These are phyloP conservation scores for Coprinopsis strossmayeri DNA, from an alignment of 768 basidiomycete genomes.

Conservation along the genomic window DNA sequence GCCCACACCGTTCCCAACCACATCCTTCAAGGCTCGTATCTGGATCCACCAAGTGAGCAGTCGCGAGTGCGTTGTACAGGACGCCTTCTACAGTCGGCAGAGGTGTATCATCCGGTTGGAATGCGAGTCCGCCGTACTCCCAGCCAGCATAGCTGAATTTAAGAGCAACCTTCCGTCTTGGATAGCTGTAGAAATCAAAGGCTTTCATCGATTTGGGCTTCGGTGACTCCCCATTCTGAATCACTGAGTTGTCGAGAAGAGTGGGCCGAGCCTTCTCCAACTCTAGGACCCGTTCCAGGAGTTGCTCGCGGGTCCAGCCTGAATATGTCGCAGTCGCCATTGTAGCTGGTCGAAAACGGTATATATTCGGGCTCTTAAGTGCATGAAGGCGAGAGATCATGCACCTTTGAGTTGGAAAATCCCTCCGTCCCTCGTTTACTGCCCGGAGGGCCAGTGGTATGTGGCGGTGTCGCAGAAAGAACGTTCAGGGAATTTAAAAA, in stretches of 20 bases:
- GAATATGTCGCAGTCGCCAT: constrained; percentile 22
- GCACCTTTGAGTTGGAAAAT: too few species aligned
- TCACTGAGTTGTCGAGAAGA: constrained; percentile 1
- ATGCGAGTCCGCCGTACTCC: constrained; percentile 88
- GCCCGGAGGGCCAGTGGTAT: too few species aligned
- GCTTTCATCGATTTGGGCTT: constrained; percentile 13
- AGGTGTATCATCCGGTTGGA: constrained; percentile 63
- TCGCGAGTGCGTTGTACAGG: constrained; percentile 72
- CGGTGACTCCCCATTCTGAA: neutral
- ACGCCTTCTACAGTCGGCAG: constrained; percentile 90
- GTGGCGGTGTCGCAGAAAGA: too few species aligned
- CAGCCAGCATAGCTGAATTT: constrained; percentile 91
- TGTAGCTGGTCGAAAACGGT: constrained; percentile 4
- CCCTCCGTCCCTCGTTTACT: too few species aligned
- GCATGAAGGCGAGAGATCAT: constrained; percentile 6
- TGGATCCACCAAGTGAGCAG: constrained; percentile 70
- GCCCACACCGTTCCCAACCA: constrained; percentile 85
- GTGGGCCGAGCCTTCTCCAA: constrained; percentile 35
- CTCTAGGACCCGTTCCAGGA: constrained; percentile 56
- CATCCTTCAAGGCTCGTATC: constrained; percentile 76
- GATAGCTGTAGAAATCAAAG: constrained; percentile 64
- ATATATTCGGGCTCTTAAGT: neutral
- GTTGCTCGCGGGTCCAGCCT: constrained; percentile 48
- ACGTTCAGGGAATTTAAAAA: too few species aligned
- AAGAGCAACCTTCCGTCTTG: constrained; percentile 86